phyloP scores from a whole-genome alignment of 768 basidiomycete species.

The Suillus ampliporus region DNA sequence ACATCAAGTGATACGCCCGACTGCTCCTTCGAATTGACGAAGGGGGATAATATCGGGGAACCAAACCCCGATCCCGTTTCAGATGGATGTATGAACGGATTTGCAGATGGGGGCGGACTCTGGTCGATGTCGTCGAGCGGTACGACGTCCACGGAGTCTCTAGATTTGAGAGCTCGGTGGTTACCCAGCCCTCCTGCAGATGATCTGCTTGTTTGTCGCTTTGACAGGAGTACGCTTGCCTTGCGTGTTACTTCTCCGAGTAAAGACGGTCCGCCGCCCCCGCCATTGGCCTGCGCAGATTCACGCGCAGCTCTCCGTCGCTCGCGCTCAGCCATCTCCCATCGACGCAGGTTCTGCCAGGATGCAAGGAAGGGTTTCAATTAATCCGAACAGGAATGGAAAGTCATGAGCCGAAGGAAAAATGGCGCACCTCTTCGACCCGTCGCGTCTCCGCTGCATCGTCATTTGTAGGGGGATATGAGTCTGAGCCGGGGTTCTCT shows the following conservation, averaged over 20 bases:
- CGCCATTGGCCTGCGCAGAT: conserved; percentile 37
- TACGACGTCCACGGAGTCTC: conserved; percentile 58
- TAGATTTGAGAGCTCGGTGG: conserved; percentile 53
- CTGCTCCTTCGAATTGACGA: conserved; percentile 42
- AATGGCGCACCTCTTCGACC: conserved; percentile 67
- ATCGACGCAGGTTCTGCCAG: conserved; percentile 70
- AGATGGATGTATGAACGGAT: conserved; percentile 51
- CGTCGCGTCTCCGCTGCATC: conserved; percentile 70
- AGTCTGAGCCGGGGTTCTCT: conserved; percentile 28
- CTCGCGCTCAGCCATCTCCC: conserved; percentile 80
- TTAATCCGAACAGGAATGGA: conserved; percentile 16
- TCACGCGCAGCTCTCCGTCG: conserved; percentile 76
- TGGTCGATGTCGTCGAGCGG: conserved; percentile 58
- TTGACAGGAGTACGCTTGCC: conserved; percentile 63
- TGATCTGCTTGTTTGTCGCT: conserved; percentile 41
- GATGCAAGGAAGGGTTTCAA: conserved; percentile 7
- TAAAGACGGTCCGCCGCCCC: conserved; percentile 44
- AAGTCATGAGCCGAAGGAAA: background rate
- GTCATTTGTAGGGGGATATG: conserved; percentile 72
- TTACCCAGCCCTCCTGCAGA: conserved; percentile 40
- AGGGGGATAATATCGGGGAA: conserved; percentile 30
- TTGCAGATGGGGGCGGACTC: conserved; percentile 45
- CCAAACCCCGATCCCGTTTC: conserved; percentile 5
- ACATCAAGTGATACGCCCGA: conserved; percentile 15
- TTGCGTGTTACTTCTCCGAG: conserved; percentile 62